These are phyloP conservation scores for Aspergillus tamarii DNA, from an alignment of 2,329 filamentous ascomycete genomes.

Conservation along the genomic window DNA sequence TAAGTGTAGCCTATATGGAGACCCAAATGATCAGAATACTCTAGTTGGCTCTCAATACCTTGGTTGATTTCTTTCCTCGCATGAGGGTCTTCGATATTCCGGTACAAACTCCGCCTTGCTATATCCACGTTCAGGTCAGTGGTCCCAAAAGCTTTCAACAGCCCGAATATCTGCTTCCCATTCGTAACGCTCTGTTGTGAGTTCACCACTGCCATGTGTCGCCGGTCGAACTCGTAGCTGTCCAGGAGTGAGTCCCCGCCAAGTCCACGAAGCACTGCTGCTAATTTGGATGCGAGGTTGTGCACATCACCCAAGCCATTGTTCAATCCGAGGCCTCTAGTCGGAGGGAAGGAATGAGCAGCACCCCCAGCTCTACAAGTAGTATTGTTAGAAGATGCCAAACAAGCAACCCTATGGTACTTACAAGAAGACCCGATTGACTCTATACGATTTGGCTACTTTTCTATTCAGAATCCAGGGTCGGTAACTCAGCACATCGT, in stretches of 20 bases:
- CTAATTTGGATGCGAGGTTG: slow-evolving; percentile 37
- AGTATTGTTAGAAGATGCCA: not conserved
- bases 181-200: slow-evolving; percentile 51
- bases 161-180: slow-evolving; percentile 46
- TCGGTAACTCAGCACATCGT: slow-evolving; percentile 45
- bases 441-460: slow-evolving; percentile 43
- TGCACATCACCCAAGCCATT: slow-evolving; percentile 48
- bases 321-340: slow-evolving; percentile 60
- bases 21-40: too few species aligned
- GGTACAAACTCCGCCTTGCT: too few species aligned
- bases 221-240: slow-evolving; percentile 43
- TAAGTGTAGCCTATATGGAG: too few species aligned
- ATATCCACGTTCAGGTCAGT: slow-evolving; percentile 18
- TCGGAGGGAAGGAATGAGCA: slow-evolving; percentile 58
- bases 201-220: slow-evolving; percentile 45
- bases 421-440: slow-evolving; percentile 44
- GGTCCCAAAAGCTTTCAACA: slow-evolving; percentile 45
- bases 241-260: slow-evolving; percentile 33
- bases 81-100: too few species aligned
- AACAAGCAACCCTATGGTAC: slow-evolving; percentile 1
- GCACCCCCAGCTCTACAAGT: slow-evolving; percentile 53
- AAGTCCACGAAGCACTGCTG: slow-evolving; percentile 39
- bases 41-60: too few species aligned
- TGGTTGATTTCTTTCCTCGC: too few species aligned
- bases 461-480: slow-evolving; percentile 49